A percentile compares a stretch with the other conserved stretches of the same genome.
Conservation (phyloP, 2,329 filamentous ascomycete genomes). For the Fusarium armeniacum region DNA sequence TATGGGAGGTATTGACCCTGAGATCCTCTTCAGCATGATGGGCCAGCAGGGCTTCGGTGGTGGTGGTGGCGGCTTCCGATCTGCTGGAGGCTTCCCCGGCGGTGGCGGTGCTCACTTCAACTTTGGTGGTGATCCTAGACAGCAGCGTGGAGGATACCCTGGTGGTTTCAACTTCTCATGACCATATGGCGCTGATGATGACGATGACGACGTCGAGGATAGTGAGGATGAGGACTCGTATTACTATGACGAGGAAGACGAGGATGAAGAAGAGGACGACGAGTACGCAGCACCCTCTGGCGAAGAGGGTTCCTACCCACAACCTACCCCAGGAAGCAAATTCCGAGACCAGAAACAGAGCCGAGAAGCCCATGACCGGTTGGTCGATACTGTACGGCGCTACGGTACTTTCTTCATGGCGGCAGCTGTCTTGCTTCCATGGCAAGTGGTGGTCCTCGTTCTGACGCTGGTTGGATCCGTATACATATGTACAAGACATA, state of each 20-base stretch:
- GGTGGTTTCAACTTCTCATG: slow-evolving; percentile 62
- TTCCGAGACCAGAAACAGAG: slow-evolving; percentile 51
- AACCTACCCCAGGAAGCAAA: slow-evolving; percentile 44
- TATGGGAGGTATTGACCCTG: slow-evolving; percentile 79
- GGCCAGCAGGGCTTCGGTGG: slow-evolving; percentile 73
- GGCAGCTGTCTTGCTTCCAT: slow-evolving; percentile 63
- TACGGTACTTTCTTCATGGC: slow-evolving; percentile 60
- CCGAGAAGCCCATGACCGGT: slow-evolving; percentile 55
- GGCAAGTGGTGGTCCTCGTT: slow-evolving; percentile 57
- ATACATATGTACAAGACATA: slow-evolving; percentile 58
- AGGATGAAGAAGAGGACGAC: slow-evolving; percentile 48
- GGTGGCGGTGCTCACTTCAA: slow-evolving; percentile 70
- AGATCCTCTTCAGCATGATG: slow-evolving; percentile 89
- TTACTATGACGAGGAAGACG: slow-evolving; percentile 45
- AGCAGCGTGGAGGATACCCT: slow-evolving; percentile 56
- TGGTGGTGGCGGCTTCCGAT: slow-evolving; percentile 67
- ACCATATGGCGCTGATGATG: slow-evolving; percentile 60
- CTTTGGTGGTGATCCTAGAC: slow-evolving; percentile 61
- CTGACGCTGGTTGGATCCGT: slow-evolving; percentile 55
- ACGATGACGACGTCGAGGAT: slow-evolving; percentile 52
- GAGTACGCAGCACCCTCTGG: slow-evolving; percentile 42
- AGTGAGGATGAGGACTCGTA: slow-evolving; percentile 49
- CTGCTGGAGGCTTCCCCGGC: slow-evolving; percentile 65
- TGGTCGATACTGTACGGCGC: slow-evolving; percentile 60
- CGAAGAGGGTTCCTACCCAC: slow-evolving; percentile 42